phyloP scores from a whole-genome alignment of 2,329 filamentous ascomycete genomes.

The Pseudonectria buxi region DNA sequence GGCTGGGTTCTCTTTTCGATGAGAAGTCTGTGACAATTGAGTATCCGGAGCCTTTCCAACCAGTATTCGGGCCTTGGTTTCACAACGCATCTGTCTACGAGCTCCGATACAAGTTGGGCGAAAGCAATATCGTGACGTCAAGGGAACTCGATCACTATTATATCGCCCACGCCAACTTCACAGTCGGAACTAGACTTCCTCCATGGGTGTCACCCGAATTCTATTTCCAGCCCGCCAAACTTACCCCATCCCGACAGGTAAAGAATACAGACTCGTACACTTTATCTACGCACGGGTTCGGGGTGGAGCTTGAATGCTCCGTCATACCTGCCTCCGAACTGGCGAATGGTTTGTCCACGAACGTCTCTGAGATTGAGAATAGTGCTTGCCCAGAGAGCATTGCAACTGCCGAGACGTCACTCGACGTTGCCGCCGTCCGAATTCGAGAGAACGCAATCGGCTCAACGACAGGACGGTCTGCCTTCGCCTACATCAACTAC shows the following conservation, averaged over 20 bases:
- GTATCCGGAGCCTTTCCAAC: conserved; percentile 8
- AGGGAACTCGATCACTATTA: conserved; percentile 25
- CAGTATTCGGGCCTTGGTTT: conserved; percentile 11
- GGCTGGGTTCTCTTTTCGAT: conserved; percentile 44
- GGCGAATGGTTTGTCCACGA: background rate
- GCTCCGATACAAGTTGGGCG: background rate
- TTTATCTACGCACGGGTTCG: conserved; percentile 22
- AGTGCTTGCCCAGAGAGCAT: too few species aligned
- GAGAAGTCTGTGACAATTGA: conserved; percentile 17
- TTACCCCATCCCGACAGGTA: background rate
- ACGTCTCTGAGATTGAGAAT: too few species aligned
- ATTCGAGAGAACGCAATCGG: background rate
- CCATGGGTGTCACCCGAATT: conserved; percentile 40
- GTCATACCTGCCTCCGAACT: background rate
- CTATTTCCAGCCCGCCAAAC: conserved; percentile 41
- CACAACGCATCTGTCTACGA: conserved; percentile 11
- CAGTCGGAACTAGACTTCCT: conserved; percentile 35
- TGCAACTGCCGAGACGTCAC: too few species aligned
- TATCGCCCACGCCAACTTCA: conserved; percentile 38
- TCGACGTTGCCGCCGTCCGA: background rate
- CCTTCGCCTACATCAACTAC: conserved; percentile 1
- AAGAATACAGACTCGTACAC: conserved; percentile 3
- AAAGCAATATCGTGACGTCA: background rate
- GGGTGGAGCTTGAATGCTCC: conserved; percentile 17
- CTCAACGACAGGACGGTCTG: conserved; percentile 1